phyloP scores from a whole-genome alignment of 208 protist genomes.

The Acanthamoeba polyphaga region DNA sequence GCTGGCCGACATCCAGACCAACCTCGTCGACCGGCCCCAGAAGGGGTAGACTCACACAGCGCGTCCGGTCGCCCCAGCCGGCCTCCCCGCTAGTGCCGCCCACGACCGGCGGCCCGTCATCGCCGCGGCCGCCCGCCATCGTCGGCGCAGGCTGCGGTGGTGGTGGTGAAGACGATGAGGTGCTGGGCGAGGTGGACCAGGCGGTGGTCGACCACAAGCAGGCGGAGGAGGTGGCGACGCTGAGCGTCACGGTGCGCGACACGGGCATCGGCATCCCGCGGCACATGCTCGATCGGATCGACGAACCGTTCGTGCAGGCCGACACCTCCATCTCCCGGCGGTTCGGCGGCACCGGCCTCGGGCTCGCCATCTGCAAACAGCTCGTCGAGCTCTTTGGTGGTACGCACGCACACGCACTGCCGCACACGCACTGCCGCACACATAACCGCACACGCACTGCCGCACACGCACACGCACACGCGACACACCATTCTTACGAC shows the following conservation, averaged over 20 bases:
- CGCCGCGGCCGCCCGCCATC: background rate
- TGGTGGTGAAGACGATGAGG: background rate
- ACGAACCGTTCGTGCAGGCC: constrained; percentile 22
- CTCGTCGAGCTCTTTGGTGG: constrained; percentile 1
- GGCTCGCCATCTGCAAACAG: constrained; percentile 54
- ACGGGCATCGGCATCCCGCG: constrained; percentile 19
- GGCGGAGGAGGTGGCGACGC: background rate
- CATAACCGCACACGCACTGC: no score
- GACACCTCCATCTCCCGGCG: background rate
- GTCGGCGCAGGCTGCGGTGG: background rate
- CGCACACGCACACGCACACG: no score
- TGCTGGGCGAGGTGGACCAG: background rate
- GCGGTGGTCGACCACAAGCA: background rate
- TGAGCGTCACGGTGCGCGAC: background rate
- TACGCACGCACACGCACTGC: background rate
- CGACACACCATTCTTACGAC: no score
- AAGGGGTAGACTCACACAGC: background rate
- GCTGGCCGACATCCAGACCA: background rate
- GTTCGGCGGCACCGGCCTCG: constrained; percentile 38
- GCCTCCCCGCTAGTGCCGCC: background rate
- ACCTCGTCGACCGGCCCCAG: background rate
- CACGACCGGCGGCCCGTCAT: background rate
- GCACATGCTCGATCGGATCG: constrained; percentile 10
- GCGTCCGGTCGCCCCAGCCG: background rate
- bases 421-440: background rate